Base-by-base conservation (phyloP, 805 yeast genomes). In the Pichia ethanolica region DNA sequence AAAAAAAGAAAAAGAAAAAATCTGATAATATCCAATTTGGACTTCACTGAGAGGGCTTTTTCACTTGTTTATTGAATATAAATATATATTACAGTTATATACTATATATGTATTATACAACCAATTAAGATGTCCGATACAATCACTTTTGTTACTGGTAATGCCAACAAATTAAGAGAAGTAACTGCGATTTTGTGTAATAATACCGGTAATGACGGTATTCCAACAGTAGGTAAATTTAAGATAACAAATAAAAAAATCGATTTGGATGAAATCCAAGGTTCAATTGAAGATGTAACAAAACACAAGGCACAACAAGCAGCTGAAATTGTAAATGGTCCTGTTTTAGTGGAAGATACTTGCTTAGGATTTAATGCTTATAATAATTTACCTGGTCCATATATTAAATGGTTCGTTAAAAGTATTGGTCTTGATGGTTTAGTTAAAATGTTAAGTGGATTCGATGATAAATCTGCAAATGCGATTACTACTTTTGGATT, bases 261-360 rank as follows among this genome's bases (percentile, higher is more conserved):
- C 34, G 99, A 93, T 62, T 71, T 93, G 20, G 93, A 83, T 45
- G 99, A 93, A 69, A 67, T 93, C 42, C 99, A 93, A 68, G 99
- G 97, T 33, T 69, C 91, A 26, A 77, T 89, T 44, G 83, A 82
- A 39, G 86, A 86, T 48, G 91, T 93, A 40, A 86, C 96, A 0
- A 73, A 72, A 42, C 87, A 82, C 61, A 93, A 93, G 65, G 88
- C 95, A 49, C 68, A 73, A 59, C 74, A 82, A 11, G 96, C 96
- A 2, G 85, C 91, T 6, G 61, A 65, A 11, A 62, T 78, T 8
- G 64, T 82, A 32, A 47, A 66, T 3, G 93, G 95, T 0, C 91
- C 98, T 0, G 97, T 89, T 0, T 73, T 93, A 50, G 97, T 90
- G 4, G 99, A 93, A 63, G 99, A 93, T 60, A 93, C 99, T 0